Conservation (phyloP, 1,284 basidiomycete genomes). For the Sporisorium iseilematis-ciliati region DNA sequence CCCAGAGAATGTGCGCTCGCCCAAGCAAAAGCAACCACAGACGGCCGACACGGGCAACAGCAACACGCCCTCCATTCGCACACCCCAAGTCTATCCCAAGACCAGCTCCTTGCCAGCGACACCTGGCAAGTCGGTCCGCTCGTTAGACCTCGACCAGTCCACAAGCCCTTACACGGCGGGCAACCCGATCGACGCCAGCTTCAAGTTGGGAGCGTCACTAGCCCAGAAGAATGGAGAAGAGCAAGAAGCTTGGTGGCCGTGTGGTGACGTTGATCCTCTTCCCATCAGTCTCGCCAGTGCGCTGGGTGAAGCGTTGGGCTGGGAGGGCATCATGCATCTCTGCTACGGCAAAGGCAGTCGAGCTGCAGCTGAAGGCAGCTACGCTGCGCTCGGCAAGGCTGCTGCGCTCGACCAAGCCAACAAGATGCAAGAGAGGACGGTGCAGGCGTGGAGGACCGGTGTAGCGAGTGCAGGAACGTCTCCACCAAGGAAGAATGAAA, state of each 20-base stretch:
- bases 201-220: constrained; percentile 32
- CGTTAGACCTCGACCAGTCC: constrained; percentile 44
- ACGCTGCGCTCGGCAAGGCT: constrained; percentile 56
- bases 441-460: constrained; percentile 55
- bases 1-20: constrained; percentile 11
- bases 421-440: constrained; percentile 45
- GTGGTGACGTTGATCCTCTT: constrained; percentile 59
- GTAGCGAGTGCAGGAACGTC: constrained; percentile 45
- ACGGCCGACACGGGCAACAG: constrained; percentile 22
- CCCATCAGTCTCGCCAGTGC: constrained; percentile 57
- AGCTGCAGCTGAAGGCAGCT: constrained; percentile 42
- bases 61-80: constrained; percentile 27
- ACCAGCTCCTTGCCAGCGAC: constrained; percentile 27
- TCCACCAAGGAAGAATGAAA: constrained; percentile 20
- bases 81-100: constrained; percentile 39
- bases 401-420: constrained; percentile 54
- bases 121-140: constrained; percentile 29
- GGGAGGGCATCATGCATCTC: constrained; percentile 66
- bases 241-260: constrained; percentile 57
- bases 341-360: constrained; percentile 64
- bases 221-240: constrained; percentile 33
- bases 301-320: constrained; percentile 60
- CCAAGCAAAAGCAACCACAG: constrained; percentile 16
- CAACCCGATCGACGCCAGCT: constrained; percentile 48
- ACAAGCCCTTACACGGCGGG: constrained; percentile 15